Conservation (phyloP, 805 yeast species). For the Lipomyces chichibuensis region DNA sequence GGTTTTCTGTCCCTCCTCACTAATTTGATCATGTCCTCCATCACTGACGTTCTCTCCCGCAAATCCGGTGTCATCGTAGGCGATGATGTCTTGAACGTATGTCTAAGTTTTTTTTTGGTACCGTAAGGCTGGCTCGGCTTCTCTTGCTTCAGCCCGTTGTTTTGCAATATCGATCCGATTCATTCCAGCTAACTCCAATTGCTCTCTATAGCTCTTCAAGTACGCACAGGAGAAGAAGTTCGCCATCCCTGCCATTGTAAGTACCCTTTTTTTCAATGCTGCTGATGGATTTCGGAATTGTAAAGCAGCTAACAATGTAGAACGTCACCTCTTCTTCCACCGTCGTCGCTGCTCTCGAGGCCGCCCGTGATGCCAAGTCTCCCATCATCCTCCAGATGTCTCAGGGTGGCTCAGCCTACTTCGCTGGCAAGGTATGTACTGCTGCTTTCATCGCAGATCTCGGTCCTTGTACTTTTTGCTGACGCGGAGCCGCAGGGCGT, state of each 20-base stretch:
- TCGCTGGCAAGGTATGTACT: slow-evolving; percentile 80
- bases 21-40: slow-evolving; percentile 39
- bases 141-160: background rate
- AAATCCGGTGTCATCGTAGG: slow-evolving; percentile 99
- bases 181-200: background rate
- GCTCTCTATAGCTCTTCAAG: slow-evolving; percentile 56
- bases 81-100: slow-evolving; percentile 75
- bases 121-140: background rate
- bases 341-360: slow-evolving; percentile 94
- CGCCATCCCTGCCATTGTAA: slow-evolving; percentile 90
- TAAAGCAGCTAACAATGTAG: slow-evolving; percentile 7
- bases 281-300: too few relatives aligned
- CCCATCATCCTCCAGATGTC: slow-evolving; percentile 97
- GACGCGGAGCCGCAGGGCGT: slow-evolving; percentile 59
- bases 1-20: background rate
- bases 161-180: background rate
- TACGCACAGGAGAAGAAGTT: slow-evolving; percentile 92
- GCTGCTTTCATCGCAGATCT: background rate
- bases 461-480: background rate
- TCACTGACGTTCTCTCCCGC: slow-evolving; percentile 76
- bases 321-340: slow-evolving; percentile 98
- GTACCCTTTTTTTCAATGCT: slow-evolving; percentile 11
- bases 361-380: slow-evolving; percentile 90
- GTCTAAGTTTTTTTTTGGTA: slow-evolving; percentile 16
- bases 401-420: slow-evolving; percentile 99